Percentiles rank a stretch among this genome's conserved stretches.
phyloP scores from a whole-genome alignment of 345 rosid species.

The Adansonia digitata region DNA sequence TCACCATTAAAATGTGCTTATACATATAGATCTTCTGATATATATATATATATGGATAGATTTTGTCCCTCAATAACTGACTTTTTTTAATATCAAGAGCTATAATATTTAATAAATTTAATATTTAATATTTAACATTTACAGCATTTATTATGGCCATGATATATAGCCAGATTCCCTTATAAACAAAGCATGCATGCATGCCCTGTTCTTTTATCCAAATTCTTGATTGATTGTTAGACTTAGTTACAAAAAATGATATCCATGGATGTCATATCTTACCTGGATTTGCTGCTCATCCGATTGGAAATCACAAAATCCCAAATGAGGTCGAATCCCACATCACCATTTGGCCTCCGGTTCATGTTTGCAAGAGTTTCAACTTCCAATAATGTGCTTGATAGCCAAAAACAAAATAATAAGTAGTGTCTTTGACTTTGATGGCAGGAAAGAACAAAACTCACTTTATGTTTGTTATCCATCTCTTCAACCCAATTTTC shows the following conservation, averaged over 20 bases:
- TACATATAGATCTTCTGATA: too few species aligned
- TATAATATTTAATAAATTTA: too few species aligned
- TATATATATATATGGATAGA: too few species aligned
- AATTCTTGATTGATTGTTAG: not conserved
- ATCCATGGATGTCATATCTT: conserved; percentile 3
- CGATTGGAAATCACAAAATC: not conserved
- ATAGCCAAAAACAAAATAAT: not conserved
- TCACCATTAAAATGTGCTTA: too few species aligned
- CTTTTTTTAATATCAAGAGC: too few species aligned
- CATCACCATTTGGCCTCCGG: not conserved
- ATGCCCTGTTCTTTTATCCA: not conserved
- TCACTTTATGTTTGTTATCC: conserved; percentile 20
- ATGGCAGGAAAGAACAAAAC: too few species aligned
- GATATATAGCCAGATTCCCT: not conserved
- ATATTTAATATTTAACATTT: too few species aligned
- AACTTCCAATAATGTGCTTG: not conserved
- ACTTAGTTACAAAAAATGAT: not conserved
- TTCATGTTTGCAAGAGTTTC: not conserved
- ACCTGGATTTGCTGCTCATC: not conserved
- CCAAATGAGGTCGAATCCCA: not conserved
- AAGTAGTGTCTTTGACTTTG: conserved; percentile 22
- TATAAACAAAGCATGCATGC: not conserved
- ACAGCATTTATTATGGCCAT: too few species aligned
- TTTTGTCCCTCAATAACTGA: too few species aligned
- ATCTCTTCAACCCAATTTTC: conserved; percentile 20